A percentile compares a stretch with the other conserved stretches of the same genome.
Evolutionary conservation across 495 filamentous ascomycete genomes (phyloP).

Genomic region (Lasiosphaeria ovina): DNA sequence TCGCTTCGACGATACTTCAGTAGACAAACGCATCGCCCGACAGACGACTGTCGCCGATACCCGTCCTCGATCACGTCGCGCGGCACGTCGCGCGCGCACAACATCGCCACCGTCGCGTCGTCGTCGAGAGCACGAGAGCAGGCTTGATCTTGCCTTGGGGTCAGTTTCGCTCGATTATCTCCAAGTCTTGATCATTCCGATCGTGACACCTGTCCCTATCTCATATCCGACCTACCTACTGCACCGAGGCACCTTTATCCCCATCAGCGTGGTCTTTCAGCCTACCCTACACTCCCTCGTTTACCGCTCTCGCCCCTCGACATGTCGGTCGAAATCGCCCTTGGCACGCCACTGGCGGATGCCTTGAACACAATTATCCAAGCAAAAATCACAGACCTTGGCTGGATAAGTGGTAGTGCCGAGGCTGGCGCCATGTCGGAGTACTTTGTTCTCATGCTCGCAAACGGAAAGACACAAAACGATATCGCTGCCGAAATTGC

Average conservation of each 20-base stretch:
- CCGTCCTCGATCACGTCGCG: not conserved
- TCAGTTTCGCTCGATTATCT: not conserved
- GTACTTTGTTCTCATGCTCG: constrained; percentile 95
- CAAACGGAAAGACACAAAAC: constrained; percentile 86
- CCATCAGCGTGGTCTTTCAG: not conserved
- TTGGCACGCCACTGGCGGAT: constrained; percentile 76
- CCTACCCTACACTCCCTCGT: not conserved
- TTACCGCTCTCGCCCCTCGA: constrained; percentile 17
- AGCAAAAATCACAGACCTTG: constrained; percentile 92
- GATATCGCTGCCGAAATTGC: constrained; percentile 87
- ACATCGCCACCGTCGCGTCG: constrained; percentile 9
- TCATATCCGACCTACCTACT: not conserved
- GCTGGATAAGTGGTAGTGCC: constrained; percentile 77
- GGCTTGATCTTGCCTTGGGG: not conserved
- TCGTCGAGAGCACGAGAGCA: not conserved
- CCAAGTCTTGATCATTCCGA: not conserved
- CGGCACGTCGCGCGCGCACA: constrained; percentile 1
- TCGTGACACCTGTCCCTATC: not conserved
- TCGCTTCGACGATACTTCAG: constrained; percentile 6
- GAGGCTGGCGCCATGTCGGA: constrained; percentile 86
- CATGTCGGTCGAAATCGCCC: constrained; percentile 72
- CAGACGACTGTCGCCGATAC: not conserved
- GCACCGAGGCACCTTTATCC: not conserved
- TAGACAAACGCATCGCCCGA: no score
- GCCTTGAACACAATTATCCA: constrained; percentile 77